These are phyloP conservation scores for Fusarium scirpi DNA, from an alignment of 2,329 filamentous ascomycete genomes.

Conservation along the genomic window DNA sequence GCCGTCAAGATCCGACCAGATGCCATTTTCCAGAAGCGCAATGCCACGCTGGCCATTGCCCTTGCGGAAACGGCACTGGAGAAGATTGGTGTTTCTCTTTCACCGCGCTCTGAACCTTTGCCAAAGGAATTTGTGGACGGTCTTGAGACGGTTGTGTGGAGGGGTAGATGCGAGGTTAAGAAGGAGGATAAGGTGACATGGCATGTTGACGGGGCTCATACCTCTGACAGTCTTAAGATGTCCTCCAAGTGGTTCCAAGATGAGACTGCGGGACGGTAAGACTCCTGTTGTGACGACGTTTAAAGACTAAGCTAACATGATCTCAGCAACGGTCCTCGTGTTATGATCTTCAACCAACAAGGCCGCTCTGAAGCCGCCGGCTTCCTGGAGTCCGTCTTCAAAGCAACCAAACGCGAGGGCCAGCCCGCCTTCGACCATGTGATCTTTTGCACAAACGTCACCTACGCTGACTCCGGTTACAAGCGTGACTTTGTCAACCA, in stretches of 20 bases:
- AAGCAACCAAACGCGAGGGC: slow-evolving; percentile 49
- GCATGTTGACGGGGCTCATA: slow-evolving; percentile 96
- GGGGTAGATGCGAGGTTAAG: slow-evolving; percentile 80
- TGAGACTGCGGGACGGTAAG: slow-evolving; percentile 55
- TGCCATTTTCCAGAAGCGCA: slow-evolving; percentile 69
- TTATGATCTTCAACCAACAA: slow-evolving; percentile 91
- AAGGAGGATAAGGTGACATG: slow-evolving; percentile 72
- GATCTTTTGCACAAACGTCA: slow-evolving; percentile 85
- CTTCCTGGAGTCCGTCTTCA: slow-evolving; percentile 63
- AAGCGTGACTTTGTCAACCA: slow-evolving; percentile 70
- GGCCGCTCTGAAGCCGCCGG: slow-evolving; percentile 65
- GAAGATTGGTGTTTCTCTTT: slow-evolving; percentile 56
- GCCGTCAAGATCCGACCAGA: slow-evolving; percentile 63
- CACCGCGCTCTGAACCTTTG: slow-evolving; percentile 53
- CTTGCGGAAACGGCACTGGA: slow-evolving; percentile 63
- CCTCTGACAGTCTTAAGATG: slow-evolving; percentile 85
- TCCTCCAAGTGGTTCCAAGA: slow-evolving; percentile 84
- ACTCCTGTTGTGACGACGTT: neutral
- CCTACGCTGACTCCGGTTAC: slow-evolving; percentile 63
- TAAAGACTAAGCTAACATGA: neutral
- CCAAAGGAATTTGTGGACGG: slow-evolving; percentile 77
- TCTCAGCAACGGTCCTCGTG: slow-evolving; percentile 54
- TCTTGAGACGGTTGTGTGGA: slow-evolving; percentile 79
- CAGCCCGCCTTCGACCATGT: slow-evolving; percentile 73
- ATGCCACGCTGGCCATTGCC: slow-evolving; percentile 65